These are phyloP conservation scores for Aaosphaeria pasadenensis DNA, from an alignment of 2,329 filamentous ascomycete species.

Conservation along the genomic window DNA sequence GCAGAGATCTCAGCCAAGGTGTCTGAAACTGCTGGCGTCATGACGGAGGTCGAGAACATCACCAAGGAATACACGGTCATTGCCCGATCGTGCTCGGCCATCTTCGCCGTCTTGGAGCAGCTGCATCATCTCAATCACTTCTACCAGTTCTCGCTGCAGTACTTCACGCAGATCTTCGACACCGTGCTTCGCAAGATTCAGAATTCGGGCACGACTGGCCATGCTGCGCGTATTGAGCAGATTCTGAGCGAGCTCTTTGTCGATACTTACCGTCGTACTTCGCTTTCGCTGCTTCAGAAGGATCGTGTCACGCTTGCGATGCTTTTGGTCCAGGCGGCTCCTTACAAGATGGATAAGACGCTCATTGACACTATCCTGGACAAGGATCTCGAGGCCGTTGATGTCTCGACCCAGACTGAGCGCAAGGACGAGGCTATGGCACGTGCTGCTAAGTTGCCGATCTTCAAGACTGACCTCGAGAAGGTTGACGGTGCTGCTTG, in stretches of 20 bases:
- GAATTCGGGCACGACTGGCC: constrained; percentile 68
- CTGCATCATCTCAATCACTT: constrained; percentile 98
- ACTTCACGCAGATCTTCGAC: constrained; percentile 97
- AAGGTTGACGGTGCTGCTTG: constrained; percentile 63
- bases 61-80: constrained; percentile 93
- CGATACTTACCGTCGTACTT: constrained; percentile 89
- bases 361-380: constrained; percentile 87
- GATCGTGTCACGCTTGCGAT: constrained; percentile 93
- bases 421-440: constrained; percentile 66
- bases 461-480: constrained; percentile 71
- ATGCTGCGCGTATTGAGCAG: constrained; percentile 77
- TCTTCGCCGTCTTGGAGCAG: constrained; percentile 95
- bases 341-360: constrained; percentile 89
- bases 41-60: constrained; percentile 95
- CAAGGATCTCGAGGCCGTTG: constrained; percentile 68
- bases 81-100: constrained; percentile 90
- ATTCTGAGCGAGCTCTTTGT: constrained; percentile 92
- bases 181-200: constrained; percentile 81
- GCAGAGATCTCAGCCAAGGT: constrained; percentile 96
- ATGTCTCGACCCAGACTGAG: constrained; percentile 68
- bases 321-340: constrained; percentile 92
- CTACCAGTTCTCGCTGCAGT: constrained; percentile 98
- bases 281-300: constrained; percentile 85
- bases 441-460: constrained; percentile 64
- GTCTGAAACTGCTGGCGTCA: constrained; percentile 92